A percentile compares a stretch with the other conserved stretches of the same genome.
Conservation (phyloP, 768 basidiomycete genomes). For the Hortiboletus campestris region DNA sequence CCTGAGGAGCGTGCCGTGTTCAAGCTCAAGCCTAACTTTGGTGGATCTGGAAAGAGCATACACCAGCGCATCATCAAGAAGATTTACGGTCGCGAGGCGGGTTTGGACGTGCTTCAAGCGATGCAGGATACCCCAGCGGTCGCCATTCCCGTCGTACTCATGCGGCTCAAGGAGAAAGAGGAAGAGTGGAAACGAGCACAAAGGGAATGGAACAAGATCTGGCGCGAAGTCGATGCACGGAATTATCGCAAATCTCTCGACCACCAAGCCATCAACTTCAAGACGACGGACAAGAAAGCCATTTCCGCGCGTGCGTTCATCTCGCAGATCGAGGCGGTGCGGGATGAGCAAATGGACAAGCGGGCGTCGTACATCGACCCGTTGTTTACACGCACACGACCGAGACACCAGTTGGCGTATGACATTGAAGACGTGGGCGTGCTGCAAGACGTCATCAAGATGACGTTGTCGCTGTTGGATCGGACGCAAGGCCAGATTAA, state of each 20-base stretch:
- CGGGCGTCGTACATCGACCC: constrained; percentile 60
- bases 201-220: constrained; percentile 98
- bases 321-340: constrained; percentile 78
- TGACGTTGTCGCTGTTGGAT: constrained; percentile 89
- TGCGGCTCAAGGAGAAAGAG: constrained; percentile 91
- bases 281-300: constrained; percentile 84
- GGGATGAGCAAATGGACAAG: constrained; percentile 78
- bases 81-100: constrained; percentile 88
- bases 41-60: constrained; percentile 80
- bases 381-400: constrained; percentile 55
- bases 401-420: constrained; percentile 79
- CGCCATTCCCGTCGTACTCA: constrained; percentile 87
- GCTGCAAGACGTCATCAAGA: constrained; percentile 83
- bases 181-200: constrained; percentile 98
- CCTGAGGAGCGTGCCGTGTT: constrained; percentile 77
- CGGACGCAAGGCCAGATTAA: constrained; percentile 77
- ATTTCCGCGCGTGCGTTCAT: constrained; percentile 74
- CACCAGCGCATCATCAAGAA: constrained; percentile 96
- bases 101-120: constrained; percentile 75
- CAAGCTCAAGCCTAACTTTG: constrained; percentile 87
- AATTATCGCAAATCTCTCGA: constrained; percentile 94
- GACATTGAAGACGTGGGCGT: constrained; percentile 70
- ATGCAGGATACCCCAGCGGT: constrained; percentile 91
- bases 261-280: constrained; percentile 90
- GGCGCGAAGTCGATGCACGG: constrained; percentile 93